Percentiles rank a stretch among this genome's conserved stretches.
Conservation (phyloP, 2,329 filamentous ascomycete species). For the Aureobasidium sp. region DNA sequence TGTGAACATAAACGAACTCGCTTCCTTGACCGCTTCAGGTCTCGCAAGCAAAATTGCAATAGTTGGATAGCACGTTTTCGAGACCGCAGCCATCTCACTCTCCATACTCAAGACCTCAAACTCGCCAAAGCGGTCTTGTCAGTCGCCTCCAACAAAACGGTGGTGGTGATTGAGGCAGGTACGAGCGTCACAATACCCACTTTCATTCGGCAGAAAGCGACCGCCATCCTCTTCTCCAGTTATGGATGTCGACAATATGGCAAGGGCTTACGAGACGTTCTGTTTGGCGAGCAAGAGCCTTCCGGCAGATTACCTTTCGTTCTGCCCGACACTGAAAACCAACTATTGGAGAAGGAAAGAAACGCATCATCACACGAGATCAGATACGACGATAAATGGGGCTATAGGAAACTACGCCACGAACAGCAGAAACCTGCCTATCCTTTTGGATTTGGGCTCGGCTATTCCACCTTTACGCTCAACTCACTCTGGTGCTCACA, state of each 20-base stretch:
- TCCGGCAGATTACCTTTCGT: constrained; percentile 18
- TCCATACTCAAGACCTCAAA: neutral
- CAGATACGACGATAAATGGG: constrained; percentile 16
- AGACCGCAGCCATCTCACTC: neutral
- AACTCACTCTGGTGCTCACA: constrained; percentile 1
- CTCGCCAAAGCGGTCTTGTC: neutral
- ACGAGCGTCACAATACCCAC: neutral
- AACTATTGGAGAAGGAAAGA: constrained; percentile 20
- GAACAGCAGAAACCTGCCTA: constrained; percentile 18
- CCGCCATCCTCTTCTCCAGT: constrained; percentile 13
- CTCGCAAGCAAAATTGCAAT: neutral
- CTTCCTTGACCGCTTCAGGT: neutral
- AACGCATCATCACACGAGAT: constrained; percentile 21
- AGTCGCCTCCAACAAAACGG: neutral
- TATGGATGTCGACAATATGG: constrained; percentile 18
- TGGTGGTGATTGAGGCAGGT: constrained; percentile 1
- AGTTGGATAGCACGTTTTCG: neutral
- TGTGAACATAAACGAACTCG: neutral
- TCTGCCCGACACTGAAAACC: constrained; percentile 18
- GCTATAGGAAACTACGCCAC: constrained; percentile 22
- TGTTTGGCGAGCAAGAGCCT: constrained; percentile 16
- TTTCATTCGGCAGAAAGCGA: neutral
- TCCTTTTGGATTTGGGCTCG: constrained; percentile 15
- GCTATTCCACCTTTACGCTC: constrained; percentile 3
- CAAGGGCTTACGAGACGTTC: constrained; percentile 16